phyloP scores from a whole-genome alignment of 768 basidiomycete genomes.

The Suillus variegatus region DNA sequence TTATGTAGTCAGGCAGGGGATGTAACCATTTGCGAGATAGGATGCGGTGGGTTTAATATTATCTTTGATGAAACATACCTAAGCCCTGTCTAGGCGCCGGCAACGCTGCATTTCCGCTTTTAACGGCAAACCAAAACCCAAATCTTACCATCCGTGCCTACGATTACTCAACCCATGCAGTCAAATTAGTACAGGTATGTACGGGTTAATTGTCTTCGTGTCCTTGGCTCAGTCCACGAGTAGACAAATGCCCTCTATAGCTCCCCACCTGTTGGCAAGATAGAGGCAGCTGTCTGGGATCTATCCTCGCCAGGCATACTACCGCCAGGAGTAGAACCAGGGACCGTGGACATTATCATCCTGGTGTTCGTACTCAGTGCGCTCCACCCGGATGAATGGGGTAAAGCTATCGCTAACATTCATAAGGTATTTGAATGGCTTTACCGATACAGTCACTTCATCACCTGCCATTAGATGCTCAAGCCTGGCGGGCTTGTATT shows the following conservation, averaged over 20 bases:
- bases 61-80: slow-evolving; percentile 3
- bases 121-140: slow-evolving; percentile 83
- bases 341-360: slow-evolving; percentile 84
- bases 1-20: slow-evolving; percentile 65
- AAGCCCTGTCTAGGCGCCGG: slow-evolving; percentile 70
- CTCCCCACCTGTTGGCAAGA: slow-evolving; percentile 64
- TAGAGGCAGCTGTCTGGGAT: slow-evolving; percentile 90
- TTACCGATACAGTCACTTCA: slow-evolving; percentile 5
- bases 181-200: slow-evolving; percentile 84
- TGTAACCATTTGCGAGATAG: slow-evolving; percentile 79
- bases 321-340: slow-evolving; percentile 63
- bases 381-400: slow-evolving; percentile 92
- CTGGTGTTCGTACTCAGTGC: slow-evolving; percentile 94
- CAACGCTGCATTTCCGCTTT: slow-evolving; percentile 90
- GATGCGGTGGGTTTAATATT: slow-evolving; percentile 66
- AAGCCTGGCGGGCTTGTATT: slow-evolving; percentile 87
- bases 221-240: background rate
- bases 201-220: background rate
- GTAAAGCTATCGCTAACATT: slow-evolving; percentile 76
- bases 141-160: slow-evolving; percentile 74
- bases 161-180: slow-evolving; percentile 88
- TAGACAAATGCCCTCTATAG: slow-evolving; percentile 75
- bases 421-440: slow-evolving; percentile 49
- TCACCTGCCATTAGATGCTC: slow-evolving; percentile 61
- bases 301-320: slow-evolving; percentile 63